Percentiles rank a stretch among this genome's conserved stretches.
These are phyloP conservation scores for Talaromyces sp. DNA, from an alignment of 2,329 filamentous ascomycete species.

Conservation along the genomic window DNA sequence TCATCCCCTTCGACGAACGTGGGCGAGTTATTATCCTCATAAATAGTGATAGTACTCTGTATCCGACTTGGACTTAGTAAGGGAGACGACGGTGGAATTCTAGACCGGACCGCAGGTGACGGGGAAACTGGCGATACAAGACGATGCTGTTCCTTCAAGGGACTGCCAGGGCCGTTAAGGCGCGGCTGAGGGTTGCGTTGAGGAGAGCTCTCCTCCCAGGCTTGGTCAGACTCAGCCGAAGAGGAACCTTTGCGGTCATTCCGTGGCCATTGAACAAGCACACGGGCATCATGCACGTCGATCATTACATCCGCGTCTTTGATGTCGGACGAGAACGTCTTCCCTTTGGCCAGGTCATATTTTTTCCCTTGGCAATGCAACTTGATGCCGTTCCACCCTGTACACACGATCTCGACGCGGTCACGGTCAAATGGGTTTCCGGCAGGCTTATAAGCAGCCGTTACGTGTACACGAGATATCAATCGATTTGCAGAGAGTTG, in stretches of 20 bases:
- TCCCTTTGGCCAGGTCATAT: constrained; percentile 81
- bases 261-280: constrained; percentile 83
- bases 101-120: constrained; percentile 50
- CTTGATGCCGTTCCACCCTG: constrained; percentile 93
- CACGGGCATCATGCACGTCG: constrained; percentile 87
- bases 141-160: constrained; percentile 55
- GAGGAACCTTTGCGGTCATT: constrained; percentile 47
- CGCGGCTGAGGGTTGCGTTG: constrained; percentile 27
- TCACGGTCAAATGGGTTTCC: constrained; percentile 64
- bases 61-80: constrained; percentile 41
- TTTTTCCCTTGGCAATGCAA: constrained; percentile 85
- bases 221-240: constrained; percentile 60
- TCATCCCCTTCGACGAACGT: constrained; percentile 33
- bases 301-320: constrained; percentile 88
- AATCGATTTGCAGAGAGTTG: constrained; percentile 88
- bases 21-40: constrained; percentile 64
- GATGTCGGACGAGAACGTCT: constrained; percentile 85
- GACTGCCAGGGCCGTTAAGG: constrained; percentile 34
- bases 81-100: constrained; percentile 40
- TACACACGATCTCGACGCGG: constrained; percentile 82
- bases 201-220: constrained; percentile 58
- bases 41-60: constrained; percentile 55
- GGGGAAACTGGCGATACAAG: constrained; percentile 76
- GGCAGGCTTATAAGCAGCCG: constrained; percentile 75
- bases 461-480: constrained; percentile 89